These are phyloP conservation scores for Candida ovalis DNA, from an alignment of 805 yeast genomes.

Conservation along the genomic window DNA sequence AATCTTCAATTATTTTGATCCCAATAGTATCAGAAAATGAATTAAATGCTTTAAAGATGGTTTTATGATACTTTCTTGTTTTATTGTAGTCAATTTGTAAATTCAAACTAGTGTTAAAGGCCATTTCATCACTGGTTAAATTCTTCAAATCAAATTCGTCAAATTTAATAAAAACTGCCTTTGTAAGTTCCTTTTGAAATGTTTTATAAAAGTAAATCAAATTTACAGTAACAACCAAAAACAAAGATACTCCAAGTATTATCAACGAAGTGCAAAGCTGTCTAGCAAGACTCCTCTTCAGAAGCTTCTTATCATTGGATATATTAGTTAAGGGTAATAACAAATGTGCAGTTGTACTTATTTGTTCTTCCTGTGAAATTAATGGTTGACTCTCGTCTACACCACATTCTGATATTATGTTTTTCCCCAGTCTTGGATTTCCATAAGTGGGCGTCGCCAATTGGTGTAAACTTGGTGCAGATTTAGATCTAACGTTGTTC, in stretches of 20 bases:
- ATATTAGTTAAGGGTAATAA: not conserved
- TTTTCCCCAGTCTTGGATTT: not conserved
- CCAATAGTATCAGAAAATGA: not conserved
- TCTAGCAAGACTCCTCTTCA: not conserved
- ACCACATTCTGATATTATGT: not conserved
- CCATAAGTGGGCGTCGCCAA: not conserved
- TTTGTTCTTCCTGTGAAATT: not conserved
- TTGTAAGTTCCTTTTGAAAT: not conserved
- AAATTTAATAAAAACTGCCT: not conserved
- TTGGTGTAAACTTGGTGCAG: not conserved
- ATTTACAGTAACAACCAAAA: not conserved
- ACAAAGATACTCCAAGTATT: not conserved
- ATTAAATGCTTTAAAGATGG: not conserved
- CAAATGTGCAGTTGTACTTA: not conserved
- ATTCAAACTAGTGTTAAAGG: not conserved
- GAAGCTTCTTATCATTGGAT: no score
- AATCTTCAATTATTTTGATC: not conserved
- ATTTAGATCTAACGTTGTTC: not conserved
- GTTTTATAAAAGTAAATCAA: not conserved
- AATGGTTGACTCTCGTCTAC: constrained; percentile 2
- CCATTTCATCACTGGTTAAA: not conserved
- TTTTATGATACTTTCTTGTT: not conserved
- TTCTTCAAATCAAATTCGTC: not conserved
- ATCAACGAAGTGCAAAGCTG: not conserved
- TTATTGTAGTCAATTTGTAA: not conserved